Conservation (phyloP, 257 asterid species). For the Knoxia roxburghii region DNA sequence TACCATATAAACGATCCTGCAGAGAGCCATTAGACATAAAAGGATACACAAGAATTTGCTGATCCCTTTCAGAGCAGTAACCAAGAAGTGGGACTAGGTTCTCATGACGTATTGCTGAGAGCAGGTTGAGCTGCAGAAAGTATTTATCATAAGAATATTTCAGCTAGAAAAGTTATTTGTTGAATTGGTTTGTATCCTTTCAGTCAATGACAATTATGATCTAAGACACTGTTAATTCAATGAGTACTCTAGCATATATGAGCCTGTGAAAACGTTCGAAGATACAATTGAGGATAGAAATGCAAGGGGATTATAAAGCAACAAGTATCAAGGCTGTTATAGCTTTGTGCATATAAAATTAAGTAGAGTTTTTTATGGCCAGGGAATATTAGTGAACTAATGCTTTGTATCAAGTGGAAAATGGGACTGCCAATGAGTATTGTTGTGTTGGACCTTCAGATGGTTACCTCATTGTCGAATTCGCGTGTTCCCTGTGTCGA, state of each 20-base stretch:
- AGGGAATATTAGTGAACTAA: not conserved
- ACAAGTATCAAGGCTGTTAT: too few species aligned
- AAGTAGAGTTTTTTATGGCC: not conserved
- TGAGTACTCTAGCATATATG: not conserved
- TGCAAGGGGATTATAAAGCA: not conserved
- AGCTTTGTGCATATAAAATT: not conserved
- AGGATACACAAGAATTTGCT: conserved; percentile 85
- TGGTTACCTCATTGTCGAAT: conserved; percentile 70
- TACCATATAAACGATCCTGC: conserved; percentile 91
- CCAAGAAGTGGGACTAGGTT: conserved; percentile 79
- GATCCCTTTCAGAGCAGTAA: conserved; percentile 89
- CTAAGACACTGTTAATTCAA: not conserved
- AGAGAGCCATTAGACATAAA: conserved; percentile 90
- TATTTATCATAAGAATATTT: conserved; percentile 12
- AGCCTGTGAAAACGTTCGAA: not conserved
- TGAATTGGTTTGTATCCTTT: not conserved
- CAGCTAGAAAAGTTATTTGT: conserved; percentile 1
- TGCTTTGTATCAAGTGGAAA: not conserved
- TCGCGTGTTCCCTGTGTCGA: conserved; percentile 91
- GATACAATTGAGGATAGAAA: not conserved
- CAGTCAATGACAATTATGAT: not conserved
- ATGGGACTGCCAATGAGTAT: not conserved
- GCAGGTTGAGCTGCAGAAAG: conserved; percentile 63
- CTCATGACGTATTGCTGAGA: conserved; percentile 70
- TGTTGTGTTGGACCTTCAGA: not conserved